These are phyloP conservation scores for Fusarium torulosum DNA, from an alignment of 2,329 filamentous ascomycete species.

Conservation along the genomic window DNA sequence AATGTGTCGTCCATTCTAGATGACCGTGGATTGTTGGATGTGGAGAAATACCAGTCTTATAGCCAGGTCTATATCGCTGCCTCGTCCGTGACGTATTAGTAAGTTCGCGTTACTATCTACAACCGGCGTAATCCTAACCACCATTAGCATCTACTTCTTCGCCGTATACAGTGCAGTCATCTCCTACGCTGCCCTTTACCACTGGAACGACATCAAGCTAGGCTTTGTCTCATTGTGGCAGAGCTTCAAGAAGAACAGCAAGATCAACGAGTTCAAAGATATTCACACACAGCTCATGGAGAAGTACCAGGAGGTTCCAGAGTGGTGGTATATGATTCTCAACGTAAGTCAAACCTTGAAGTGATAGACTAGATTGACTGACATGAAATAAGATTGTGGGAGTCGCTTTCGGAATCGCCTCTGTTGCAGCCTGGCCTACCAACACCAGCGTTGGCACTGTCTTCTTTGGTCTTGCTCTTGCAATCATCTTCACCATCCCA, in stretches of 20 bases:
- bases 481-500: constrained; percentile 59
- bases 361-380: fast-evolving
- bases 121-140: not conserved
- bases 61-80: constrained; percentile 51
- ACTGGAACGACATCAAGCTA: constrained; percentile 52
- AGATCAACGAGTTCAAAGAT: constrained; percentile 52
- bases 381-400: constrained; percentile 39
- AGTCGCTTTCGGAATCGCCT: constrained; percentile 53
- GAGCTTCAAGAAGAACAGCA: constrained; percentile 31
- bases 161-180: constrained; percentile 51
- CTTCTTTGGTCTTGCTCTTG: constrained; percentile 59
- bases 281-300: constrained; percentile 59
- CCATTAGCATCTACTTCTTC: constrained; percentile 37
- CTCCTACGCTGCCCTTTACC: constrained; percentile 54
- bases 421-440: constrained; percentile 56
- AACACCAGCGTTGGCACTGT: constrained; percentile 59
- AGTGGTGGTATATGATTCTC: constrained; percentile 58
- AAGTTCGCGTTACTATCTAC: fast-evolving
- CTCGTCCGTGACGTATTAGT: constrained; percentile 41
- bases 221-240: constrained; percentile 46
- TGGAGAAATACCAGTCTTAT: constrained; percentile 53
- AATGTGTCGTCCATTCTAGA: constrained; percentile 60
- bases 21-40: constrained; percentile 49
- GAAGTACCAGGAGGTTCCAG: constrained; percentile 60
- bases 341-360: constrained; percentile 13